Conservation (phyloP, 306 rosid genomes). For the Elaeagnus macrophylla region DNA sequence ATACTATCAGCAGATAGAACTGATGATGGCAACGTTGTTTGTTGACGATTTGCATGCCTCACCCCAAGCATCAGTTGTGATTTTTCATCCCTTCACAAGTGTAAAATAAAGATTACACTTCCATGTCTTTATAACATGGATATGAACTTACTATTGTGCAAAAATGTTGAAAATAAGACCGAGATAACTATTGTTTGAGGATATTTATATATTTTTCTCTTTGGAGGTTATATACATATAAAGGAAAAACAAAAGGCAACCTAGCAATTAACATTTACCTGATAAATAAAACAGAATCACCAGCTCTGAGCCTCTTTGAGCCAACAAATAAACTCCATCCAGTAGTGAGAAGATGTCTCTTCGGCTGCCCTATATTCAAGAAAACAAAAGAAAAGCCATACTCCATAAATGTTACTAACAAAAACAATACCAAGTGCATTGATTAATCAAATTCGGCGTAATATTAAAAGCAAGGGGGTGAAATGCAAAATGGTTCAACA, state of each 20-base stretch:
- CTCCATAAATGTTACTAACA: too few species aligned
- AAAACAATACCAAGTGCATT: too few species aligned
- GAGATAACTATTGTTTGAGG: too few species aligned
- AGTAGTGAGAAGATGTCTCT: conserved; percentile 94
- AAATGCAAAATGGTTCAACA: too few species aligned
- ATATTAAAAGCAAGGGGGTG: not conserved
- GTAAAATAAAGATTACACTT: not conserved
- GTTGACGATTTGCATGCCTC: conserved; percentile 94
- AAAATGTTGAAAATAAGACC: too few species aligned
- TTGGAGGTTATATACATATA: too few species aligned
- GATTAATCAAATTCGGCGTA: too few species aligned
- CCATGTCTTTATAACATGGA: not conserved
- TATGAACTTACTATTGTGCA: too few species aligned
- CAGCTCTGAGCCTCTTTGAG: conserved; percentile 84
- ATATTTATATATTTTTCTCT: too few species aligned
- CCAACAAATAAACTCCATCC: conserved; percentile 95
- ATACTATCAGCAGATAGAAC: conserved; percentile 96
- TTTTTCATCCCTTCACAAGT: conserved; percentile 61
- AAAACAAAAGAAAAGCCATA: conserved; percentile 3
- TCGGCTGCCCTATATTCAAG: conserved; percentile 71
- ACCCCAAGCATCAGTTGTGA: conserved; percentile 83
- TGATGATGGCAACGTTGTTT: conserved; percentile 79
- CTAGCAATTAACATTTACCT: conserved; percentile 35
- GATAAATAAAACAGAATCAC: conserved; percentile 87
- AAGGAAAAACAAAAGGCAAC: too few species aligned